phyloP scores from a whole-genome alignment of 208 protist genomes.

The Histomonas meleagridis region DNA sequence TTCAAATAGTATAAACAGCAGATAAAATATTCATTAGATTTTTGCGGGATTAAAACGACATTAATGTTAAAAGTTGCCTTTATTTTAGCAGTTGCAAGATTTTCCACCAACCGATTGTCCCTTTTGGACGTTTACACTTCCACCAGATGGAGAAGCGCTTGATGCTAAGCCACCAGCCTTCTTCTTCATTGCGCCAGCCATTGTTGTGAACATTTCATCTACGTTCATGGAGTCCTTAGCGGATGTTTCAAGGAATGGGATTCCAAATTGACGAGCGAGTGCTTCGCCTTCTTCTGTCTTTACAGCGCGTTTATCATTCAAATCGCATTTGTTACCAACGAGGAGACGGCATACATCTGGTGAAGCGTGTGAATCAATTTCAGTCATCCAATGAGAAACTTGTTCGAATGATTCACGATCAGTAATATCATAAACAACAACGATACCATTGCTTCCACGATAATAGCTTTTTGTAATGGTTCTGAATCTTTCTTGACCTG shows the following conservation, averaged over 20 bases:
- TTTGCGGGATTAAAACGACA: too few species aligned
- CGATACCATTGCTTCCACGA: slow-evolving; percentile 64
- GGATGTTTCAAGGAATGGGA: slow-evolving; percentile 95
- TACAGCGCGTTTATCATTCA: slow-evolving; percentile 65
- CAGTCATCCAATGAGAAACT: slow-evolving; percentile 62
- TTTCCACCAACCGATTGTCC: slow-evolving; percentile 6
- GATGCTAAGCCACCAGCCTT: not conserved
- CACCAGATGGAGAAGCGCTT: not conserved
- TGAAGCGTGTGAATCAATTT: slow-evolving; percentile 89
- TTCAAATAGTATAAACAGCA: too few species aligned
- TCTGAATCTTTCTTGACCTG: slow-evolving; percentile 59
- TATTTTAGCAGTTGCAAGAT: too few species aligned
- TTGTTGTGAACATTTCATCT: slow-evolving; percentile 89
- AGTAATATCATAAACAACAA: slow-evolving; percentile 69
- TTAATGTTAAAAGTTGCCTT: too few species aligned
- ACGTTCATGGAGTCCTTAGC: slow-evolving; percentile 93
- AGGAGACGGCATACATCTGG: slow-evolving; percentile 94
- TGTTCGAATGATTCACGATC: slow-evolving; percentile 49
- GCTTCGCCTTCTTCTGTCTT: slow-evolving; percentile 48
- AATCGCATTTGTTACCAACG: slow-evolving; percentile 93
- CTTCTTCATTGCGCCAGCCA: slow-evolving; percentile 77
- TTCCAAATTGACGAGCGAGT: slow-evolving; percentile 78
- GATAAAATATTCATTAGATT: too few species aligned
- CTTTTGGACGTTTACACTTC: not conserved
- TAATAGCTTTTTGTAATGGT: slow-evolving; percentile 60